Base-by-base conservation (phyloP, 176 grass and related monocot genomes). In the Zizania latifolia region DNA sequence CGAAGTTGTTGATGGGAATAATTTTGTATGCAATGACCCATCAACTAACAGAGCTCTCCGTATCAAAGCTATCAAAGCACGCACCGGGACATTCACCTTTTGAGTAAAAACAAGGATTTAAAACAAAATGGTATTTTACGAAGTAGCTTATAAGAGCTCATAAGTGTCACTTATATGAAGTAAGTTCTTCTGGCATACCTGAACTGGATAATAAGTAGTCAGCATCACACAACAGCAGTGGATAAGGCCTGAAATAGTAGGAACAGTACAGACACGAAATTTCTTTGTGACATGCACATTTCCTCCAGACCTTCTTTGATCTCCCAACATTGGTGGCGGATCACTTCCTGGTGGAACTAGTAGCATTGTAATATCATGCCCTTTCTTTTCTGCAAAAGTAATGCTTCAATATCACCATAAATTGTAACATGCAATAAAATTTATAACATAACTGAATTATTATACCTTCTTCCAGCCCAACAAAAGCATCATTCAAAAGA, bases 401-500 rank as follows among this genome's bases (percentile, higher is more conserved):
- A 79, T 72, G 59, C 28, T 77, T 76, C 69, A 78, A 76, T 65
- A 67, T 58, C 46, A 45, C 21, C 30, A 22, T 50, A 19, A 68
- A 79, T 68, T 21, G 31, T 78, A 41, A 48, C 7, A 10, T 53
- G 15, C 44, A 73, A 73, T 43, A 68, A 72, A 27, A 74, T 41
- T 61, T 43, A 33, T 17, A 68, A 43, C 24, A 46, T 50, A 70
- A 50, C 9, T 73, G 74, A 10, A 14, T 68, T 37, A 70, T 26
- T 23, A 27, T 92, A 92, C 91, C 89, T 72, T 90, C 90, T 92
- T 93, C 90, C 60, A 98, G 81, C 72, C 89, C 89, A 41, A 86
- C 19, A 43, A 98, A 91, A 63, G 86, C 82, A 81, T 98, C 89
- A 69, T 88, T 82, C 68, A 98, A 68, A 72, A 98, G 84, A 51